A percentile compares a stretch with the other conserved stretches of the same genome.
Conservation (phyloP, 441 rosid genomes). For the Jatropha podagrica region DNA sequence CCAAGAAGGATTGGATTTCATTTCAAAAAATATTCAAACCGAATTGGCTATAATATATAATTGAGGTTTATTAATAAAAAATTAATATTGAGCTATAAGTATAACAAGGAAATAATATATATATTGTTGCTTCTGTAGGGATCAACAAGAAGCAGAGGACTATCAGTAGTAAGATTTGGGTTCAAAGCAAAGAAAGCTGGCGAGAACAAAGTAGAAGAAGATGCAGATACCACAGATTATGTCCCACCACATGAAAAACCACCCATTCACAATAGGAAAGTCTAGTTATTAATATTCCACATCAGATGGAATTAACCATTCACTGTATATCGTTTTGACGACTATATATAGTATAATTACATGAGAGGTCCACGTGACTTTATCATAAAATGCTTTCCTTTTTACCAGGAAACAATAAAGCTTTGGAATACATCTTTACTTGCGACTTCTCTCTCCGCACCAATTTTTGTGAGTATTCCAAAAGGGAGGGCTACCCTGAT, state of each 20-base stretch:
- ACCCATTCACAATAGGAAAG: slow-evolving; percentile 34
- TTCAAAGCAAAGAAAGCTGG: slow-evolving; percentile 6
- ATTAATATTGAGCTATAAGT: neutral
- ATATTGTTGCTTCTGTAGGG: slow-evolving; percentile 25
- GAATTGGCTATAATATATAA: neutral
- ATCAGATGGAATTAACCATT: neutral
- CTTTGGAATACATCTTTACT: too few species aligned
- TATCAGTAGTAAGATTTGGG: slow-evolving; percentile 16
- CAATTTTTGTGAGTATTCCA: neutral
- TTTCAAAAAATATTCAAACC: too few species aligned
- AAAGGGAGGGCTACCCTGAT: too few species aligned
- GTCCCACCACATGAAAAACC: slow-evolving; percentile 34
- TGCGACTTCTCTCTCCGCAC: neutral
- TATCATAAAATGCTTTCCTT: neutral
- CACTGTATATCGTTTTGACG: neutral
- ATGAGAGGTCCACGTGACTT: too few species aligned
- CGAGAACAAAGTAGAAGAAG: slow-evolving; percentile 14
- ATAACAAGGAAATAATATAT: neutral
- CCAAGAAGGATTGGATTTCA: too few species aligned
- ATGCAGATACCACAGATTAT: slow-evolving; percentile 28
- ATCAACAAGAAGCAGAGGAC: slow-evolving; percentile 23
- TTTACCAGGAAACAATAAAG: too few species aligned
- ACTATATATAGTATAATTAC: too few species aligned
- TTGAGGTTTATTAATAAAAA: neutral
- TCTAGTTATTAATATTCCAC: neutral